phyloP scores from a whole-genome alignment of 2,329 filamentous ascomycete genomes.

The Pseudogymnoascus sp. region DNA sequence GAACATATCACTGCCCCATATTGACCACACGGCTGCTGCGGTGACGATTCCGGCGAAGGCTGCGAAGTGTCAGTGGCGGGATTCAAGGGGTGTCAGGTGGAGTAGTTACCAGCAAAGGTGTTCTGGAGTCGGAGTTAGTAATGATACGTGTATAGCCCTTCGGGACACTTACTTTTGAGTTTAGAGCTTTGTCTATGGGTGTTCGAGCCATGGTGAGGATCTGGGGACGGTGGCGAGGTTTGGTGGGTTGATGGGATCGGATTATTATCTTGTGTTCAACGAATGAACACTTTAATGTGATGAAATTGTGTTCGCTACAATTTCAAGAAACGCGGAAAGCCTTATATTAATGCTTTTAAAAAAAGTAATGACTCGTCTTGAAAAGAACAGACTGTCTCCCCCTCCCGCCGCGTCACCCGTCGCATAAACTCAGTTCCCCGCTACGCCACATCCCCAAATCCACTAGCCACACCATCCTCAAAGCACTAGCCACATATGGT shows the following conservation, averaged over 20 bases:
- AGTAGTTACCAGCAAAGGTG: conserved; percentile 53
- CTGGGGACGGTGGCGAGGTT: background rate
- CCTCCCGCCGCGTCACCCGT: conserved; percentile 1
- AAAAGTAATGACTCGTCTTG: background rate
- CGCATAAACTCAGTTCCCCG: background rate
- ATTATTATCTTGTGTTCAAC: background rate
- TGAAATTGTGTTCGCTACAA: background rate
- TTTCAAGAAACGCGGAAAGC: background rate
- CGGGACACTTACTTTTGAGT: conserved; percentile 50
- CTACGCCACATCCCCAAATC: background rate
- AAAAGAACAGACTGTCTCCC: conserved; percentile 4
- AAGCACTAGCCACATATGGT: background rate
- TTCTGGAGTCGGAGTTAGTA: conserved; percentile 40
- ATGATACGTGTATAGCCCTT: background rate
- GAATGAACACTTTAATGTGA: background rate
- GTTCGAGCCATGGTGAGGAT: conserved; percentile 46
- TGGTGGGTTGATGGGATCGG: background rate
- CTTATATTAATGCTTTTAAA: background rate
- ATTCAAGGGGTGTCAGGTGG: background rate
- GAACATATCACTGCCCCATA: conserved; percentile 82
- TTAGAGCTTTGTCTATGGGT: conserved; percentile 57
- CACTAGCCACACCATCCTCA: background rate
- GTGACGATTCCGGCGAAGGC: conserved; percentile 77
- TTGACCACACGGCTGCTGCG: conserved; percentile 71
- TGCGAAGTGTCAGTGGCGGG: conserved; percentile 26